Evolutionary conservation across 1,139 yeast genomes (phyloP).

Genomic region (Debaryomyces robertsiae): DNA sequence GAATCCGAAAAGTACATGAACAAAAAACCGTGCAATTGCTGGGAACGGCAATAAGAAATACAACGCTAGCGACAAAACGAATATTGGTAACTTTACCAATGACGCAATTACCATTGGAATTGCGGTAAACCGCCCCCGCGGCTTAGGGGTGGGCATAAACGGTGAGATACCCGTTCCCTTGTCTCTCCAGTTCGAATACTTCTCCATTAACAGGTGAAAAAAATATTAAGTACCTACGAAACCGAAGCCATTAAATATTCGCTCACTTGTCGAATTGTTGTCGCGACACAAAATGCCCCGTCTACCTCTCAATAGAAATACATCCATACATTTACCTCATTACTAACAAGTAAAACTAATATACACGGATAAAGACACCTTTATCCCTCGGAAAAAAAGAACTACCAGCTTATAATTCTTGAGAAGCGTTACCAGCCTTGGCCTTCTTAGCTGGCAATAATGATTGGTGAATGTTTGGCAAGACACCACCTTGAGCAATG

Average conservation of each 20-base stretch:
- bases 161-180: constrained; percentile 85
- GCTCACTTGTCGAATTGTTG: no score
- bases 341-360: constrained; percentile 20
- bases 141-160: constrained; percentile 53
- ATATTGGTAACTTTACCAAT: constrained; percentile 31
- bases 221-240: not conserved
- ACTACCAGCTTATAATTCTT: constrained; percentile 62
- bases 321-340: constrained; percentile 14
- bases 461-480: constrained; percentile 95
- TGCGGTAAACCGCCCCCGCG: constrained; percentile 10
- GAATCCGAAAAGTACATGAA: constrained; percentile 28
- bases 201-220: constrained; percentile 54
- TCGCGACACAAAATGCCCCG: no score
- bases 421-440: constrained; percentile 76
- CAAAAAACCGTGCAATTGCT: constrained; percentile 18
- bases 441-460: constrained; percentile 93
- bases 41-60: constrained; percentile 22
- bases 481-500: constrained; percentile 97
- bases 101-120: constrained; percentile 20
- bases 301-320: constrained; percentile 6
- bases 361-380: constrained; percentile 18
- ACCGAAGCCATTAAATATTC: not conserved
- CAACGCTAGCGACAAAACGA: constrained; percentile 21
- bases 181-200: constrained; percentile 73
- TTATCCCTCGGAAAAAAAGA: constrained; percentile 7